Percentiles rank a stretch among this genome's conserved stretches.
Conservation (phyloP, 2,329 filamentous ascomycete species). For the Pseudogymnoascus sp. region DNA sequence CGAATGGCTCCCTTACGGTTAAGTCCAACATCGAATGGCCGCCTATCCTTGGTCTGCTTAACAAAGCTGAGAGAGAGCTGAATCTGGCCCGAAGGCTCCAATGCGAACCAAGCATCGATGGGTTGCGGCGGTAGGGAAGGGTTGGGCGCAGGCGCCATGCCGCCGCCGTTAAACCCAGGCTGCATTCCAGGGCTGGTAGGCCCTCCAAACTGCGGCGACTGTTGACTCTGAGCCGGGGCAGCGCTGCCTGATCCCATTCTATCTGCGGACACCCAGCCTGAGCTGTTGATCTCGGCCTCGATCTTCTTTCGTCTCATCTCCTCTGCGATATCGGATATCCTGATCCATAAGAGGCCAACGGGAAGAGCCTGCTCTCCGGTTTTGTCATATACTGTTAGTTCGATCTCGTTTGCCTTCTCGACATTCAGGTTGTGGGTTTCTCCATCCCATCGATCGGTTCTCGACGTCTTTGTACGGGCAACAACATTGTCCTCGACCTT, state of each 20-base stretch:
- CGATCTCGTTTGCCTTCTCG: slow-evolving; percentile 97
- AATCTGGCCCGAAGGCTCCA: slow-evolving; percentile 90
- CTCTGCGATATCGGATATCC: slow-evolving; percentile 94
- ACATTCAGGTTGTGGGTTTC: slow-evolving; percentile 90
- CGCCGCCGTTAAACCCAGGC: slow-evolving; percentile 21
- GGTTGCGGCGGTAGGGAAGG: slow-evolving; percentile 39
- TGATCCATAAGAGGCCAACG: slow-evolving; percentile 91
- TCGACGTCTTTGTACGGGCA: slow-evolving; percentile 75
- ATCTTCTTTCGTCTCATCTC: slow-evolving; percentile 97
- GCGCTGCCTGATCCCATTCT: slow-evolving; percentile 67
- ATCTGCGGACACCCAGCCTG: slow-evolving; percentile 95
- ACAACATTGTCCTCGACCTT: slow-evolving; percentile 95
- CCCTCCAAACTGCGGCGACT: slow-evolving; percentile 38
- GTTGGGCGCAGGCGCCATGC: slow-evolving; percentile 28
- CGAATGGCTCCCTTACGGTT: slow-evolving; percentile 93
- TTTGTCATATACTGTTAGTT: slow-evolving; percentile 96
- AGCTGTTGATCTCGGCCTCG: slow-evolving; percentile 88
- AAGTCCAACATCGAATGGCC: slow-evolving; percentile 80
- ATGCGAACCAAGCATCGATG: slow-evolving; percentile 93
- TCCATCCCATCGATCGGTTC: slow-evolving; percentile 85
- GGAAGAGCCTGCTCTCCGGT: slow-evolving; percentile 83
- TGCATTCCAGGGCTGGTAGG: slow-evolving; percentile 33
- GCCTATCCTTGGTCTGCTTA: slow-evolving; percentile 79
- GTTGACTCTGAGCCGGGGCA: slow-evolving; percentile 41
- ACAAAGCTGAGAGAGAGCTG: slow-evolving; percentile 86